Base-by-base conservation (phyloP, 1,139 yeast genomes). In the Taiozyma sp. region DNA sequence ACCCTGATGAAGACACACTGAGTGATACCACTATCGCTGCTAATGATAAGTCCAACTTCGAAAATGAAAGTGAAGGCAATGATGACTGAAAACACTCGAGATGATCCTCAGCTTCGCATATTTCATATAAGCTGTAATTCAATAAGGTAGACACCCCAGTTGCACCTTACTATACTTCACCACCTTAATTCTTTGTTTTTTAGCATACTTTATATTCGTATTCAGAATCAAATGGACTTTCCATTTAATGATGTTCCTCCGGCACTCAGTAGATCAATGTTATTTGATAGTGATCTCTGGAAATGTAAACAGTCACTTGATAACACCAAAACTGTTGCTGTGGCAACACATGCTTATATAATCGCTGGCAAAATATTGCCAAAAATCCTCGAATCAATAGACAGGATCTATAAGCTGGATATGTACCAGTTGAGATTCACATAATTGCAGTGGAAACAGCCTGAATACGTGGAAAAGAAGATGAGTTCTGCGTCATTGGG, bases 1-100 rank as follows among this genome's bases (percentile, higher is more conserved):
- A 51, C 43, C 49, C 50, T 6, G 14, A n/a, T 28, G 34, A 35
- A 22, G n/a, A 32, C 34, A 34, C 22, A n/a, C 30, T 32, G n/a
- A 24, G n/a, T 21, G 22, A 16, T 35, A 19, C 14, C 6, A 32
- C 22, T 2, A 14, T 32, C 6, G 35, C 35, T 32, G 34, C n/a
- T 30, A 30, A 11, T 30, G 35, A n/a, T 14, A n/a, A 32, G 19
- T 32, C n/a, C n/a, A n/a, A 14, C n/a, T 32, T 14, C 9, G 35
- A n/a, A 6, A 32, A 32, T 32, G 35, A 32, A 32, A 32, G 35
- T 14, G 35, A 32, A 14, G 11, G 34, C n/a, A 32, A 13, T 32
- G 19, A 32, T 32, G 35, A 32, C n/a, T 32, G 35, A 19, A 32
- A 32, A 32, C n/a, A 32, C 9, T 14, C 35, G 9, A 32, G 35